Evolutionary conservation across 78 protist species (phyloP), one percentile per base, ranked within the genome.

Genomic region (Acrasis kona): DNA sequence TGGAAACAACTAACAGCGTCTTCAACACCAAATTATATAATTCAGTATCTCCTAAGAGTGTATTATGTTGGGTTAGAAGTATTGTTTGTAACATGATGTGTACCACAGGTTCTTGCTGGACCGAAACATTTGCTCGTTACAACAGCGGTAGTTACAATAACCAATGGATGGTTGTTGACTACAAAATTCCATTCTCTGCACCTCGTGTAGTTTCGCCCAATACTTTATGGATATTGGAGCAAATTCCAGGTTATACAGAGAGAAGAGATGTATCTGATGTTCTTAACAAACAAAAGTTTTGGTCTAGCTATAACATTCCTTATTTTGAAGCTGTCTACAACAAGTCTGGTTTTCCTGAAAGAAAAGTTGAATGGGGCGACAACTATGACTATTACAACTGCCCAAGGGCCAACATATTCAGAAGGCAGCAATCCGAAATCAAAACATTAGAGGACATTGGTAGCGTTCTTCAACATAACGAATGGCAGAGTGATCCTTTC

Each of bases 231-330:
- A 75, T 90, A 12, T 10, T 88, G 8, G 96, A 93, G 77, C 93
- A 89, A 80, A 58, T 88, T 10, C 96, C 94, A 31, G 96, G 96
- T 66, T 19, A 58, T 2, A 39, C 70, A 32, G 50, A 41, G 28
- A 28, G 2, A 30, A 65, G 36, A 12, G 89, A 80, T 69, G 12
- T 39, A 69, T 87, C 87, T n/a, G 74, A 27, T 50, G 28, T 82
- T 7, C 77, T 80, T n/a, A 30, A 74, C 7, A n/a, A n/a, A n/a
- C 38, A 77, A 10, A 85, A 89, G 8, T 89, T 84, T 81, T 89
- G 80, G 84, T 85, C 90, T 12, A 42, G 80, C 10, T 93, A 81
- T 82, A 93, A 93, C 81, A 82, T 90, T 6, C 97, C 95, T 31
- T 86, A 36, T 65, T 84, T 70, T 84, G 73, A 76, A 10, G 19